These are phyloP conservation scores for Clavispora vitiphila DNA, from an alignment of 805 yeast genomes.

Conservation along the genomic window DNA sequence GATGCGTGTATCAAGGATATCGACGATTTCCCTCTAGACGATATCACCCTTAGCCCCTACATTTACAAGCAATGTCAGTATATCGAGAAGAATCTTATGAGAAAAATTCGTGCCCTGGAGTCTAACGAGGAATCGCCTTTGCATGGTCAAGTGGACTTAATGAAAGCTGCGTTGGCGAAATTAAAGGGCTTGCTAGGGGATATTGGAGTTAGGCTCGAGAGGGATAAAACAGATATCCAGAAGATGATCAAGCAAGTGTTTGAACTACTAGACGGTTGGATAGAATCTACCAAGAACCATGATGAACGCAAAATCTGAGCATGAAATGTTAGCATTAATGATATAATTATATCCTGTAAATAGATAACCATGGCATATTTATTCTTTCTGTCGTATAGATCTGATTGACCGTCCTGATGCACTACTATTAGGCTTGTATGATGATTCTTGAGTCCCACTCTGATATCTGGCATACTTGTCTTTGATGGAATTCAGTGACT, in stretches of 20 bases:
- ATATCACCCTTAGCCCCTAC: slow-evolving; percentile 28
- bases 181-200: slow-evolving; percentile 34
- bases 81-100: slow-evolving; percentile 21
- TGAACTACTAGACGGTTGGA: slow-evolving; percentile 25
- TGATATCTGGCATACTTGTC: slow-evolving; percentile 23
- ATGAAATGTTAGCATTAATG: slow-evolving; percentile 2
- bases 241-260: slow-evolving; percentile 18
- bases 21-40: slow-evolving; percentile 28
- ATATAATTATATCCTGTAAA: not conserved
- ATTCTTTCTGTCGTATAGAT: slow-evolving; percentile 13
- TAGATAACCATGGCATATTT: not conserved
- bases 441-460: slow-evolving; percentile 2
- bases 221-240: slow-evolving; percentile 26
- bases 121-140: slow-evolving; percentile 1
- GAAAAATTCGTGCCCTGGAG: slow-evolving; percentile 10
- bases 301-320: slow-evolving; percentile 2
- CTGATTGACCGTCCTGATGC: slow-evolving; percentile 10
- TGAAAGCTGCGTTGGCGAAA: slow-evolving; percentile 10
- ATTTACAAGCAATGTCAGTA: slow-evolving; percentile 27
- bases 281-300: slow-evolving; percentile 5
- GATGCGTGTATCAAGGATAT: slow-evolving; percentile 15
- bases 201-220: slow-evolving; percentile 24
- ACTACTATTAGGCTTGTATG: not conserved
- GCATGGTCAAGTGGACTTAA: not conserved
- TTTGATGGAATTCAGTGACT: slow-evolving; percentile 11